Base-by-base conservation (phyloP, 1,284 basidiomycete genomes). In the Sanguinoderma infundibulare region DNA sequence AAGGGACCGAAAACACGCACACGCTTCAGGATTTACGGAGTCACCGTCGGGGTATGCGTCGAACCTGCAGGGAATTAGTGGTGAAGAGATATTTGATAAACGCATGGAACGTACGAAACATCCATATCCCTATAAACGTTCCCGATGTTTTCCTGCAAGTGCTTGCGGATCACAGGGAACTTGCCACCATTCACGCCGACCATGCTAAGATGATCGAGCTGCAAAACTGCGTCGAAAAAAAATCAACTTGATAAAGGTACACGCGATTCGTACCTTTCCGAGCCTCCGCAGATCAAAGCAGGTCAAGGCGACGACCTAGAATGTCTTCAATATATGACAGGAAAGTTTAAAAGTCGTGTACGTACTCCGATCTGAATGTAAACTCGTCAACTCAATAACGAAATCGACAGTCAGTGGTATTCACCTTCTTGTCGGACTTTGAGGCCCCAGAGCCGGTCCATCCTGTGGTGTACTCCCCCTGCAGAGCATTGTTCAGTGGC, bases 391-490 rank as follows among this genome's bases (percentile, higher is more conserved):
- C 40, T 15, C 50, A 42, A 60, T 34, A 38, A 44, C 20, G 17
- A 24, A 34, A 47, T 26, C 20, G 28, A 40, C 30, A 26, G 20
- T 5, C 9, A 9, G 3, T 24, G 39, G 40, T 38, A 61, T 74
- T 61, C 60, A 90, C 92, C 83, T 96, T 97, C 80, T 97, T 97
- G 80, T 97, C 95, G 8, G 94, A 96, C 72, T 91, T 95, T 22
- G 94, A 96, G 47, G 92, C 91, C n/a, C 94, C 93, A 36, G 89
- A 86, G 17, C 87, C 89, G 5, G 94, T 95, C 89, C 93, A 96
- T 73, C 95, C 95, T 55, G 95, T 97, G 60, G 95, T 97, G 77
- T 97, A 96, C 80, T 96, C 91, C 52, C 92, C 92, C 89, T 90
- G 55, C 17, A 60, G 44, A 10, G 9, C 36, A 15, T 14, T 10